A percentile compares a stretch with the other conserved stretches of the same genome.
Evolutionary conservation across 1,284 basidiomycete species (phyloP).

Genomic region (Chalciporus sp.): DNA sequence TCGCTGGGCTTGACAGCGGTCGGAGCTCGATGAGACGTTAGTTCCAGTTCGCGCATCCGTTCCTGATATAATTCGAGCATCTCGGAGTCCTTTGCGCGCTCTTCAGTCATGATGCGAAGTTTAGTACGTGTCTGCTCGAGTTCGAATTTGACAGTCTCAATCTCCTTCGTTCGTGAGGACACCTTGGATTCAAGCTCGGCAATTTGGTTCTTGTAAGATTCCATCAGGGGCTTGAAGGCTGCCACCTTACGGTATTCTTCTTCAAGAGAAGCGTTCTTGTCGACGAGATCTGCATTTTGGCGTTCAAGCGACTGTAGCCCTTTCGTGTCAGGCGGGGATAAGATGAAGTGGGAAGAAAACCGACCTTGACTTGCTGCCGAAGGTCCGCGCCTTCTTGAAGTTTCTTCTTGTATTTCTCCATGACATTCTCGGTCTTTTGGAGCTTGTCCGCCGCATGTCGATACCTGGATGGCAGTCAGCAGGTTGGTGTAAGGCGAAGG

Average conservation of each 20-base stretch:
- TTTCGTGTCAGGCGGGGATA: constrained; percentile 1
- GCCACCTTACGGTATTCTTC: constrained; percentile 88
- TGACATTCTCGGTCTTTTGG: constrained; percentile 94
- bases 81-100: constrained; percentile 80
- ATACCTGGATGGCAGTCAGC: constrained; percentile 51
- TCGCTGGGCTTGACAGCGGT: constrained; percentile 21
- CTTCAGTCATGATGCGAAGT: constrained; percentile 68
- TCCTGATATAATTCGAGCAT: constrained; percentile 90
- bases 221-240: constrained; percentile 87
- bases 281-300: constrained; percentile 89
- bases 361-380: constrained; percentile 82
- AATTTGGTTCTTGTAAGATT: constrained; percentile 91
- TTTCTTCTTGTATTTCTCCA: constrained; percentile 99
- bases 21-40: constrained; percentile 53
- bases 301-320: constrained; percentile 76
- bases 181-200: constrained; percentile 77
- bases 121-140: constrained; percentile 74
- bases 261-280: constrained; percentile 89
- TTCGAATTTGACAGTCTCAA: constrained; percentile 73
- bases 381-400: constrained; percentile 92
- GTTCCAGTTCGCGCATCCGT: constrained; percentile 86
- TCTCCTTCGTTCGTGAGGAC: constrained; percentile 66
- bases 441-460: constrained; percentile 89
- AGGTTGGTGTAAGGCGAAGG: background rate
- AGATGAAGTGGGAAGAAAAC: constrained; percentile 16